A percentile compares a stretch with the other conserved stretches of the same genome.
These are phyloP conservation scores for Plasmodium inui DNA, from an alignment of 169 alveolate species.

Conservation along the genomic window DNA sequence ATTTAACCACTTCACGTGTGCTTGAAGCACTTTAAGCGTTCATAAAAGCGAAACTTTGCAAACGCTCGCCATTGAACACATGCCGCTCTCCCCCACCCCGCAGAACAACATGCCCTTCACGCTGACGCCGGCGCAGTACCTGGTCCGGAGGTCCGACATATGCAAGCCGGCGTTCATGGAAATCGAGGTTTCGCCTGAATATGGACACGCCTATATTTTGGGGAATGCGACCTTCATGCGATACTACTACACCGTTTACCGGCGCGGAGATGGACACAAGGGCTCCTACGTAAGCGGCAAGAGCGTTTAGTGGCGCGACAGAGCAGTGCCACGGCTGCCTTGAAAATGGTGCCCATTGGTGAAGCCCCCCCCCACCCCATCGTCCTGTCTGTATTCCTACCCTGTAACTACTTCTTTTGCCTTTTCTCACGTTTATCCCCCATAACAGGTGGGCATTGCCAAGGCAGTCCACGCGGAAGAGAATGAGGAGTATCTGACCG, in stretches of 20 bases:
- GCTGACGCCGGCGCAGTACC: constrained; percentile 80
- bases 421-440: neutral
- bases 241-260: constrained; percentile 89
- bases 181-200: constrained; percentile 90
- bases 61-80: neutral
- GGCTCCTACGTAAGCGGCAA: constrained; percentile 78
- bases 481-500: constrained; percentile 11
- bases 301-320: neutral
- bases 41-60: neutral
- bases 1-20: neutral
- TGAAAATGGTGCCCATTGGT: neutral
- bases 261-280: constrained; percentile 59
- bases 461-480: constrained; percentile 77
- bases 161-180: constrained; percentile 92
- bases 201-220: constrained; percentile 89
- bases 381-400: neutral
- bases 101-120: constrained; percentile 78
- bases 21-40: neutral
- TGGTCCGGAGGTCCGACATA: constrained; percentile 65
- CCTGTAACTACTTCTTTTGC: neutral
- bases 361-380: neutral
- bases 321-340: neutral
- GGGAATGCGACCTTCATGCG: constrained; percentile 91
- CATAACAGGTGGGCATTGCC: constrained; percentile 84
- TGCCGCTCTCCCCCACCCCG: constrained; percentile 27